Evolutionary conservation across 257 asterid genomes (phyloP), one percentile per base, ranked within the genome.

Genomic region (Lithospermum erythrorhizon): DNA sequence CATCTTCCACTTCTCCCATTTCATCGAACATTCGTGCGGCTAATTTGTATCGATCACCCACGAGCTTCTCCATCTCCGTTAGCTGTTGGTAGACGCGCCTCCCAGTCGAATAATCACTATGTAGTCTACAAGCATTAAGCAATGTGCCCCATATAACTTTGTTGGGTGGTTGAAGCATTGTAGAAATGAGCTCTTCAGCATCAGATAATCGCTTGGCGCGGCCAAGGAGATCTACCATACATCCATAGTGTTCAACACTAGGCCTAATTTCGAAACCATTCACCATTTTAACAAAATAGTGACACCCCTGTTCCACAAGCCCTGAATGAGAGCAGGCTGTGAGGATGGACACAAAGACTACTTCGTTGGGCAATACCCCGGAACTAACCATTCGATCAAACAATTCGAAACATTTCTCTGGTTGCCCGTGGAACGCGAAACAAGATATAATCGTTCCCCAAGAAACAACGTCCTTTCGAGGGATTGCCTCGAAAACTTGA

Each of bases 251-350:
- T 61, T 74, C 79, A 11, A 66, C 63, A 18, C 64, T 65, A 30
- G 75, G 75, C 37, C 58, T 70, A 47, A 74, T 74, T 14, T 62
- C 6, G n/a, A 52, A 66, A n/a, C 9, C 37, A 15, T 55, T 52
- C 7, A 70, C 55, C 76, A 74, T 74, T 54, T 62, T 67, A 21
- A 62, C 22, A 9, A 74, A 74, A 27, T 62, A 70, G 19, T 25
- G 64, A 21, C 55, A 70, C 19, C 79, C 76, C 29, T n/a, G 6
- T 17, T 66, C 62, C 10, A 70, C 65, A 13, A 25, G 45, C 15
- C 79, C 79, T 15, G 67, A 64, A n/a, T 65, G 72, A 21, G 79
- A 65, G 45, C 79, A 74, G 2, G 79, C 75, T 16, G 72, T 61
- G 48, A 70, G 67, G 14, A 74, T 18, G 51, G 72, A 68, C 24